A percentile compares a stretch with the other conserved stretches of the same genome.
These are phyloP conservation scores for Aspergillus thermomutatus DNA, from an alignment of 2,329 filamentous ascomycete species.

Conservation along the genomic window DNA sequence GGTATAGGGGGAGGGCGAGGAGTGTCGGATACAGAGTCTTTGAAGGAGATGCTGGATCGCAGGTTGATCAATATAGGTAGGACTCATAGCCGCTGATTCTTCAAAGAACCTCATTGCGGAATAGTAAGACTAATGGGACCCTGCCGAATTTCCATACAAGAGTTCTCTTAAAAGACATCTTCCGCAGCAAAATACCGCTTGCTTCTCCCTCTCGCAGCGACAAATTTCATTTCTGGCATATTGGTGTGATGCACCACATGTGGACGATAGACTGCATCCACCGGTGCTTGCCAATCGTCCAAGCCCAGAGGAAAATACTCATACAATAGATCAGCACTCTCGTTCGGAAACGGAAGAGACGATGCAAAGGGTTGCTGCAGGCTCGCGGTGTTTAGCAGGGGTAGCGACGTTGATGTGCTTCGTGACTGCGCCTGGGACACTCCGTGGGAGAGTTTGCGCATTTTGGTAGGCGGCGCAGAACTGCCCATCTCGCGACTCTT, in stretches of 20 bases:
- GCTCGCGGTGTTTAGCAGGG: constrained; percentile 29
- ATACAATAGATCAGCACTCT: constrained; percentile 80
- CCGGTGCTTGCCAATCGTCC: constrained; percentile 87
- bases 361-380: constrained; percentile 53
- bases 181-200: constrained; percentile 73
- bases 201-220: constrained; percentile 61
- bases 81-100: not conserved
- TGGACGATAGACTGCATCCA: constrained; percentile 84
- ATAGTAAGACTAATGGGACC: not conserved
- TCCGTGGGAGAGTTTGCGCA: constrained; percentile 35
- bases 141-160: not conserved
- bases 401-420: constrained; percentile 30
- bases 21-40: not conserved
- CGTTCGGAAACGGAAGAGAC: constrained; percentile 48
- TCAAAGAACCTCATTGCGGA: not conserved
- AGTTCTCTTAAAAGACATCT: constrained; percentile 31
- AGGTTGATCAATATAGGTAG: not conserved
- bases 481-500: constrained; percentile 27
- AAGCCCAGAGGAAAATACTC: constrained; percentile 91
- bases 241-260: constrained; percentile 89
- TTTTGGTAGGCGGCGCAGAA: constrained; percentile 35
- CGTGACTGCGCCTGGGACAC: constrained; percentile 27
- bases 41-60: not conserved
- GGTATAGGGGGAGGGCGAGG: too few relatives aligned
- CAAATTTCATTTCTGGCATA: constrained; percentile 67